Base-by-base conservation (phyloP, 371 early-diverging fungal species). In the Dichotomocladium elegans region DNA sequence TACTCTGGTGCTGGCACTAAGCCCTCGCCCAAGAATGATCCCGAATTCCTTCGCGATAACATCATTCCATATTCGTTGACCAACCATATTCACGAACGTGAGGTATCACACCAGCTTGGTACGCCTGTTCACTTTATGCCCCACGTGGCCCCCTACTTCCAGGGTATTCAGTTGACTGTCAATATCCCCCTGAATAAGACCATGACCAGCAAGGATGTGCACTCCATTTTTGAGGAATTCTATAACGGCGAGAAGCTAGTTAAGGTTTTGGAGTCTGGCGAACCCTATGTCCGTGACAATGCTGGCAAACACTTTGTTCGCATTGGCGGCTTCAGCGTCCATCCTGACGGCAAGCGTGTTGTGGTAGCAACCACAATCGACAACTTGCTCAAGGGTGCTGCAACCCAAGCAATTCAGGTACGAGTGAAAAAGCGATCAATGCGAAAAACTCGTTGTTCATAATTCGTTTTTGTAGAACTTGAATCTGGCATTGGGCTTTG, bases 1-100 rank as follows among this genome's bases (percentile, higher is more conserved):
- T 96, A 96, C 78, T 90, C 91, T 57, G 98, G 98, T 25, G 98
- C 98, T 11, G 98, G 98, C 17, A 96, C 96, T 49, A 93, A 88
- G 58, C 94, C 96, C 26, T 90, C 90, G 40, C 89, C 89, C 57
- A 96, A 95, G 73, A 98, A 96, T 70, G 92, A 98, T 61, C 81
- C 88, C 40, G 81, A 77, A 24, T 83, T 89, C 50, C 79, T 96
- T 37, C 67, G 68, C 29, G 90, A 96, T 68, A 96, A 95, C 67
- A 46, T 98, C 41, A 83, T 96, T 37, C 92, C 95, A 6, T 98
- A 98, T 62, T 50, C 91, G n/a, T 75, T 96, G 29, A 91, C 92
- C 9, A 87, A 87, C 72, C 98, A 98, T 68, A 93, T 98, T 51
- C 98, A 98, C 70, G 96, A 96, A 70, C 83, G 88, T 48, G 98